Percentiles rank a stretch among this genome's conserved stretches.
Evolutionary conservation across 2,329 filamentous ascomycete genomes (phyloP).

Genomic region (Madurella mycetomatis): DNA sequence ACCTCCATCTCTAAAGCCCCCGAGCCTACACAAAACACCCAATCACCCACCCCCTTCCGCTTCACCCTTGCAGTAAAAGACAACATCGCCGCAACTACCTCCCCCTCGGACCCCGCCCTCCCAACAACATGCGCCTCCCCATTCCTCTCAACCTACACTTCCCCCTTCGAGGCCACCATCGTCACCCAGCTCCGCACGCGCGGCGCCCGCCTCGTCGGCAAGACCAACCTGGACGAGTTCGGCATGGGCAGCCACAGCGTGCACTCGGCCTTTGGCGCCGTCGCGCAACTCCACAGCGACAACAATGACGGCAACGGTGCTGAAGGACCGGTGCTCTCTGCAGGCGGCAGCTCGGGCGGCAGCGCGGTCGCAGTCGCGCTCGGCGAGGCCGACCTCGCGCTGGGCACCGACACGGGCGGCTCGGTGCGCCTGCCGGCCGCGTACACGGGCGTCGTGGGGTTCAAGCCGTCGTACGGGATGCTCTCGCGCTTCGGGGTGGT

Average conservation of each 20-base stretch:
- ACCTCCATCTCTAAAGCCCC: neutral
- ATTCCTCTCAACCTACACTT: slow-evolving; percentile 65
- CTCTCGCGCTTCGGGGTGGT: slow-evolving; percentile 82
- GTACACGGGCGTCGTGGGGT: slow-evolving; percentile 77
- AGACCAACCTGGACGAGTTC: slow-evolving; percentile 81
- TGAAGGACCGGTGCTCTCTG: slow-evolving; percentile 46
- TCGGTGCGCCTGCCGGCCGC: slow-evolving; percentile 83
- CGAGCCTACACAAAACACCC: neutral
- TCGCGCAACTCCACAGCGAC: slow-evolving; percentile 16
- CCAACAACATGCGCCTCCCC: slow-evolving; percentile 79
- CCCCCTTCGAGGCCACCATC: slow-evolving; percentile 79
- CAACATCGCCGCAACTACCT: slow-evolving; percentile 64
- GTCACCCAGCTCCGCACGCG: slow-evolving; percentile 61
- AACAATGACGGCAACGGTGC: slow-evolving; percentile 17
- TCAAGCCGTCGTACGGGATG: slow-evolving; percentile 88
- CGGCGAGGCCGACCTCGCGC: slow-evolving; percentile 54
- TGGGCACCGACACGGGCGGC: slow-evolving; percentile 92
- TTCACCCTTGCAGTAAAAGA: slow-evolving; percentile 65
- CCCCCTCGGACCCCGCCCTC: slow-evolving; percentile 48
- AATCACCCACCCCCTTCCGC: neutral
- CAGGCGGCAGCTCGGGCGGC: slow-evolving; percentile 88
- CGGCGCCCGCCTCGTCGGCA: slow-evolving; percentile 64
- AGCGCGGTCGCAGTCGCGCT: slow-evolving; percentile 79
- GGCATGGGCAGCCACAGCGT: slow-evolving; percentile 37
- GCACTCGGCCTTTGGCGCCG: slow-evolving; percentile 28